phyloP scores from a whole-genome alignment of 495 filamentous ascomycete genomes.

The Elasticomyces elasticus region DNA sequence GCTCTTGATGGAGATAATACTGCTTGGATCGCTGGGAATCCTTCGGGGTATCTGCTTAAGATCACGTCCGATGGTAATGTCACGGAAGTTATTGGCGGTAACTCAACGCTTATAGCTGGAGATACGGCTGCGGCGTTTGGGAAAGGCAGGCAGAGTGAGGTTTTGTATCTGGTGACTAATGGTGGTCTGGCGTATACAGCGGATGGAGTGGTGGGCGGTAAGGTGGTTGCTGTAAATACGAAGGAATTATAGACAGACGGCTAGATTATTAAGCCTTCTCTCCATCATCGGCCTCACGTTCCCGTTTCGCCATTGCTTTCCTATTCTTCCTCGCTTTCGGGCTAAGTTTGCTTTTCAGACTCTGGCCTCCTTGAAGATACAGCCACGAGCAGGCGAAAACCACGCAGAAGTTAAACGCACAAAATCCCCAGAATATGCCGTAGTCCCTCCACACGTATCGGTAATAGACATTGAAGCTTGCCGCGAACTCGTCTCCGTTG shows the following conservation, averaged over 20 bases:
- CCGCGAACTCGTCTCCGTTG: constrained; percentile 28
- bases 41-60: background rate
- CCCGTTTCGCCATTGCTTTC: constrained; percentile 14
- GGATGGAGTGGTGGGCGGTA: background rate
- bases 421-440: constrained; percentile 26
- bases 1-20: background rate
- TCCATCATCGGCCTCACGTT: background rate
- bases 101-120: background rate
- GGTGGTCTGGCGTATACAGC: background rate
- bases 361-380: constrained; percentile 40
- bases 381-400: constrained; percentile 27
- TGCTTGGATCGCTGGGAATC: background rate
- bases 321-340: constrained; percentile 33
- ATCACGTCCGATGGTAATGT: background rate
- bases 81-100: background rate
- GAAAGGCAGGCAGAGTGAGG: background rate
- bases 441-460: constrained; percentile 30
- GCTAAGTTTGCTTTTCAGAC: constrained; percentile 37
- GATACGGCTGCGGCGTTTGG: background rate
- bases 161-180: background rate
- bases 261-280: constrained; percentile 7
- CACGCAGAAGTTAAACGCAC: constrained; percentile 17
- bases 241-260: background rate
- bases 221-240: background rate
- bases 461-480: constrained; percentile 30